Percentiles rank a stretch among this genome's conserved stretches.
phyloP scores from a whole-genome alignment of 164 flowering plant genomes.

The Stephania yunnanensis region DNA sequence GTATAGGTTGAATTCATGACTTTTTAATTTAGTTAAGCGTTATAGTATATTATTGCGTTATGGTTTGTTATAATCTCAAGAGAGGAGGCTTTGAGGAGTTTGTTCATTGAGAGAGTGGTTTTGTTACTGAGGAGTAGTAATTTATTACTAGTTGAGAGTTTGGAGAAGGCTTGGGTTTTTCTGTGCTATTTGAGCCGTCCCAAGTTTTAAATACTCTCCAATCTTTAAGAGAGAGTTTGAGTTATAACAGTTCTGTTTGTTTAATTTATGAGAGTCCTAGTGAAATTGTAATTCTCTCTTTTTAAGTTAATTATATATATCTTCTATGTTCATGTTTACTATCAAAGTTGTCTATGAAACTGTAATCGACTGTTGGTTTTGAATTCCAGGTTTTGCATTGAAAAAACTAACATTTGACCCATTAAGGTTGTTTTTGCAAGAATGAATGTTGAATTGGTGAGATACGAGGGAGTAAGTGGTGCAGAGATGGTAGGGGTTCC shows the following conservation, averaged over 20 bases:
- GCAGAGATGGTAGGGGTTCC: too few species aligned
- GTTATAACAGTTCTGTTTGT: neutral
- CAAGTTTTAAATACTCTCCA: constrained; percentile 16
- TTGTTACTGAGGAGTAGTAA: constrained; percentile 9
- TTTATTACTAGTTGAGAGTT: constrained; percentile 12
- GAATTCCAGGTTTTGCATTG: too few species aligned
- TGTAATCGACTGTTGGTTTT: neutral
- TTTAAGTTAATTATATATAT: neutral
- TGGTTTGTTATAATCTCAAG: constrained; percentile 15
- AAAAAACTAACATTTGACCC: too few species aligned
- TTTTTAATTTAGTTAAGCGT: neutral
- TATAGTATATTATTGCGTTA: neutral
- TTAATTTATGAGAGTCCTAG: neutral
- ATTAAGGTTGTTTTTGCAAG: too few species aligned
- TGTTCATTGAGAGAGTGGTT: constrained; percentile 24
- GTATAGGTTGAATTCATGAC: constrained; percentile 18
- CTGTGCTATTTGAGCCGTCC: constrained; percentile 58
- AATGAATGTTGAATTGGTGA: too few species aligned
- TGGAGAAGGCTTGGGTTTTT: constrained; percentile 44
- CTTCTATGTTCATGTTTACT: neutral
- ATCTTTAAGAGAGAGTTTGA: neutral
- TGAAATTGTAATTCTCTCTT: neutral
- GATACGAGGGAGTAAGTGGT: too few species aligned
- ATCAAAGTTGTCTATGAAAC: neutral
- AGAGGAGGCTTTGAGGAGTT: neutral